Evolutionary conservation across 2,329 filamentous ascomycete species (phyloP).

Genomic region (Diaporthe australafricana): DNA sequence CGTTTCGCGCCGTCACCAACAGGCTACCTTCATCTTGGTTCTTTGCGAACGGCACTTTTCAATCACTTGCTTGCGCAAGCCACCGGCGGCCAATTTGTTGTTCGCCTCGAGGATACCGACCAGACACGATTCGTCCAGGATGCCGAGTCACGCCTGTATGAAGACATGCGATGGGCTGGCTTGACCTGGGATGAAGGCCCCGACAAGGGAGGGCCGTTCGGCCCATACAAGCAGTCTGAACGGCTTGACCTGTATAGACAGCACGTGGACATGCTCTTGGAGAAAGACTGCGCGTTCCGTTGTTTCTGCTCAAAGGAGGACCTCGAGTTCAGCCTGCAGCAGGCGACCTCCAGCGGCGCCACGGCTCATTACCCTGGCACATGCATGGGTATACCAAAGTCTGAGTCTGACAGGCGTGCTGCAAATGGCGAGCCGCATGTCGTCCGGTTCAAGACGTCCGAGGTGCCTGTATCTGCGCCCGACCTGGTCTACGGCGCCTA

Average conservation of each 20-base stretch:
- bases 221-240: conserved; percentile 92
- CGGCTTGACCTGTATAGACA: conserved; percentile 78
- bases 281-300: conserved; percentile 82
- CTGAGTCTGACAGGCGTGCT: conserved; percentile 79
- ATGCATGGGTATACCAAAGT: conserved; percentile 74
- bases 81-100: conserved; percentile 88
- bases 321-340: conserved; percentile 62
- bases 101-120: conserved; percentile 96
- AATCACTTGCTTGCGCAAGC: conserved; percentile 92
- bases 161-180: conserved; percentile 89
- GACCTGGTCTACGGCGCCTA: conserved; percentile 85
- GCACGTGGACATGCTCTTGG: conserved; percentile 77
- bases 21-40: conserved; percentile 92
- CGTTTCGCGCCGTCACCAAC: conserved; percentile 97
- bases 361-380: conserved; percentile 67
- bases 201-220: conserved; percentile 81
- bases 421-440: conserved; percentile 77
- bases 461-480: conserved; percentile 71
- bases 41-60: conserved; percentile 91
- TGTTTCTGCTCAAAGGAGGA: conserved; percentile 86
- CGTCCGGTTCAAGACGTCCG: conserved; percentile 78
- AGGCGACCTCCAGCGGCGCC: conserved; percentile 53
- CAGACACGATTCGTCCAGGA: conserved; percentile 85
- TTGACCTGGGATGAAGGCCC: conserved; percentile 96
- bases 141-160: conserved; percentile 81